Evolutionary conservation across 139 green algal species (phyloP).

Genomic region (Auxenochlorella protothecoides): DNA sequence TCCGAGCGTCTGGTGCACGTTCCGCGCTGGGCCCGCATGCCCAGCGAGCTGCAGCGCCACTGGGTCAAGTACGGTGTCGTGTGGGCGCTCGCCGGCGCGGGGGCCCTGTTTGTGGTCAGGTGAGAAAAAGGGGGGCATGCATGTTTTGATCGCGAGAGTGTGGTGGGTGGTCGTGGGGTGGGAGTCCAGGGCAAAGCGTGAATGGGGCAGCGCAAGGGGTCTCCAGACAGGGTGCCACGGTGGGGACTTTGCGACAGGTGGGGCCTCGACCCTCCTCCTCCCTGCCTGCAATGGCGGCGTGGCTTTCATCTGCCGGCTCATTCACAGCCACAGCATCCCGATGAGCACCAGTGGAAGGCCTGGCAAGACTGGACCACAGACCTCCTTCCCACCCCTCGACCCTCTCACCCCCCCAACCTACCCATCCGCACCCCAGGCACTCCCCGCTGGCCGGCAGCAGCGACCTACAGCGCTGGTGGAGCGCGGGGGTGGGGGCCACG

Average conservation of each 20-base stretch:
- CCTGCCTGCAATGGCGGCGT: too few species aligned
- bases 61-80: conserved; percentile 56
- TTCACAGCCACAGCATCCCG: too few species aligned
- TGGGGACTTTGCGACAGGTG: too few species aligned
- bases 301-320: too few species aligned
- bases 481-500: conserved; percentile 5
- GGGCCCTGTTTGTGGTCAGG: conserved; percentile 42
- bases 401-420: background rate
- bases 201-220: too few species aligned
- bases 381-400: too few species aligned
- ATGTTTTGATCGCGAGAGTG: background rate
- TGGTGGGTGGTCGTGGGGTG: too few species aligned
- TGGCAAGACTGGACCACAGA: too few species aligned
- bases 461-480: conserved; percentile 59
- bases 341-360: too few species aligned
- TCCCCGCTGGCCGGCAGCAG: conserved; percentile 53
- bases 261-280: too few species aligned
- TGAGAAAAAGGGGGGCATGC: background rate
- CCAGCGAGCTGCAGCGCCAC: conserved; percentile 42
- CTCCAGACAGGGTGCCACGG: too few species aligned
- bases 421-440: conserved; percentile 33
- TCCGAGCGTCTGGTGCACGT: conserved; percentile 12
- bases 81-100: conserved; percentile 8
- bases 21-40: conserved; percentile 31
- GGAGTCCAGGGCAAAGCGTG: too few species aligned